A percentile compares a stretch with the other conserved stretches of the same genome.
Evolutionary conservation across 2,329 filamentous ascomycete genomes (phyloP).

Genomic region (Corynespora cassiicola): DNA sequence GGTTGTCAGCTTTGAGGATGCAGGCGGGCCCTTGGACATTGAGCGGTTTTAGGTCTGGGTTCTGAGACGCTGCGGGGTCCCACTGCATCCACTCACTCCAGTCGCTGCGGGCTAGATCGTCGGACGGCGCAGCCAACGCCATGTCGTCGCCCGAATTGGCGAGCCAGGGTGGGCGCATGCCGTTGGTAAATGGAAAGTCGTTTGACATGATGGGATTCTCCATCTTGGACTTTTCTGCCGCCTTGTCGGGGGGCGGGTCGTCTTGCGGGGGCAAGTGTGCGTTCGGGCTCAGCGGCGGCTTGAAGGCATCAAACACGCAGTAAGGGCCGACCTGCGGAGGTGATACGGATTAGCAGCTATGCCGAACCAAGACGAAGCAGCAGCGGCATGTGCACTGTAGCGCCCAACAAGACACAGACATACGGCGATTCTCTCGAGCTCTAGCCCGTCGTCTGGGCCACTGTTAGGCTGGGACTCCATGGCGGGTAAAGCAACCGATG

Average conservation of each 20-base stretch:
- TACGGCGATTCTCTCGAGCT: conserved; percentile 48
- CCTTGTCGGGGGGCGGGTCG: too few species aligned
- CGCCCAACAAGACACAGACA: conserved; percentile 26
- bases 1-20: conserved; percentile 33
- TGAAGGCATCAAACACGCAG: conserved; percentile 46
- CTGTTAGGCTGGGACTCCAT: conserved; percentile 33
- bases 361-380: conserved; percentile 7
- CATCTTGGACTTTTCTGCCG: conserved; percentile 37
- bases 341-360: conserved; percentile 34
- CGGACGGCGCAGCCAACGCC: conserved; percentile 35
- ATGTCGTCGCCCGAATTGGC: conserved; percentile 41
- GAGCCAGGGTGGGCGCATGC: conserved; percentile 42
- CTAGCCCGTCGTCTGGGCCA: conserved; percentile 42
- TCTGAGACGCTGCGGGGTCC: conserved; percentile 49
- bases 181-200: conserved; percentile 37
- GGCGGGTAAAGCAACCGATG: conserved; percentile 10
- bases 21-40: conserved; percentile 34
- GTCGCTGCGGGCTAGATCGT: conserved; percentile 41
- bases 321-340: conserved; percentile 44
- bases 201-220: conserved; percentile 41
- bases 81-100: conserved; percentile 58
- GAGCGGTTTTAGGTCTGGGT: conserved; percentile 28
- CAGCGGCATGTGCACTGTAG: too few species aligned
- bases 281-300: conserved; percentile 28
- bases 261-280: too few species aligned